phyloP scores from a whole-genome alignment of 257 asterid genomes.

The Marsdenia floribunda region DNA sequence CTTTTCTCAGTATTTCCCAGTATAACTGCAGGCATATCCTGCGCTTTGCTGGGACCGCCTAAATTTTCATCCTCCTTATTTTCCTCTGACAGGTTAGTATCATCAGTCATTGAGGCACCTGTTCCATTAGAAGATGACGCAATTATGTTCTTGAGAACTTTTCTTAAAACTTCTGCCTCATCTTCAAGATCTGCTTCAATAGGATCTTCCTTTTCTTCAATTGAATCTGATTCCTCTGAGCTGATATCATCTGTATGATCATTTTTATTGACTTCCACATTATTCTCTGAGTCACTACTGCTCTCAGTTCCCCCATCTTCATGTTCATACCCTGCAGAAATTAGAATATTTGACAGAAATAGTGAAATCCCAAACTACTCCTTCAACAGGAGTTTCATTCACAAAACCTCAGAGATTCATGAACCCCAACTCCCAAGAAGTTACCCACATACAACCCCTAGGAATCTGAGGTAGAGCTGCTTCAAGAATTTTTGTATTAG shows the following conservation, averaged over 20 bases:
- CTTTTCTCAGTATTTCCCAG: conserved; percentile 15
- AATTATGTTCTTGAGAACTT: conserved; percentile 54
- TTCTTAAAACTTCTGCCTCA: conserved; percentile 74
- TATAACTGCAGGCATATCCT: conserved; percentile 20
- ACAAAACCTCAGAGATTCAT: neutral
- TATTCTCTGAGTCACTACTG: conserved; percentile 45
- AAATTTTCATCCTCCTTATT: conserved; percentile 35
- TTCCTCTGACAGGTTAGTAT: conserved; percentile 25
- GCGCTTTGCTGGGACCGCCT: conserved; percentile 26
- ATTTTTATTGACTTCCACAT: conserved; percentile 32
- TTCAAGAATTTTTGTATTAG: too few relatives aligned
- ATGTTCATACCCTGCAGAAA: conserved; percentile 38
- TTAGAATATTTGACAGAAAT: neutral
- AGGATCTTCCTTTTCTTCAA: conserved; percentile 30
- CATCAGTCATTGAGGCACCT: conserved; percentile 25
- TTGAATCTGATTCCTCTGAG: conserved; percentile 38
- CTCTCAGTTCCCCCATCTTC: conserved; percentile 38
- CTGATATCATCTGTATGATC: conserved; percentile 31
- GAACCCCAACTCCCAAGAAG: neutral
- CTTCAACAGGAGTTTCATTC: neutral
- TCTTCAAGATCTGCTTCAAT: conserved; percentile 52
- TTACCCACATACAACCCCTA: neutral
- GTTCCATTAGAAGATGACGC: conserved; percentile 40
- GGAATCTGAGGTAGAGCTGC: neutral
- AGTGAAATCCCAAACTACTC: neutral